Base-by-base conservation (phyloP, 176 grass and related monocot genomes). In the Tillandsia fasciculata region DNA sequence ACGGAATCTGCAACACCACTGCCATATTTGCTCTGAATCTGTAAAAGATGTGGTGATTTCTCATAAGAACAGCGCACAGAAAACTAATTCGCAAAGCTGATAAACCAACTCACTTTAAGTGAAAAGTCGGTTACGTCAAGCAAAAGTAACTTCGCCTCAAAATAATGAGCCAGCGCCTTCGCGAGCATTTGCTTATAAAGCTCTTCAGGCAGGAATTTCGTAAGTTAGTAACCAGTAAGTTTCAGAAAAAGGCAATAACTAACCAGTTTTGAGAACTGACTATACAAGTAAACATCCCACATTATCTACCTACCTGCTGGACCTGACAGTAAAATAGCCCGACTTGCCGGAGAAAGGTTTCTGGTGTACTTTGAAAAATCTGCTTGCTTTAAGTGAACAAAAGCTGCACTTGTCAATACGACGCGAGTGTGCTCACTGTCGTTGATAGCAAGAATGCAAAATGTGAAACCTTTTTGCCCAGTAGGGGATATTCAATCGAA, bases 141-240 rank as follows among this genome's bases (percentile, higher is more conserved):
- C 79, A 97, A 77, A 27, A 97, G 74, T 42, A 92, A 78, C 72
- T 92, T 97, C 0, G 93, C 84, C 65, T 97, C 82, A 48, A 87
- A 97, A 61, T 87, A 87, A 72, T 97, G 86, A 3, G 93, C 89
- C 24, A 97, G 86, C 15, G 93, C 89, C 72, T 87, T 97, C 0
- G 89, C 89, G 54, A 97, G 93, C 89, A 92, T 90, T 77, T 97
- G 93, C 81, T 97, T 89, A 77, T 97, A 97, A 79, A 92, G 82
- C 74, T 97, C 93, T 97, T 85, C 75, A 84, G 74, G 64, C 67
- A 17, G 72, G 47, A 50, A 69, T 51, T 70, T 52, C 14, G 81
- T 64, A 83, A 81, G 48, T 81, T 28, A 50, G 77, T 78, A 59
- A 20, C 10, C 67, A 54, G 49, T 24, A n/a, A 73, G 14, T 29